These are phyloP conservation scores for Fusarium guadeloupense DNA, from an alignment of 2,329 filamentous ascomycete genomes.

Conservation along the genomic window DNA sequence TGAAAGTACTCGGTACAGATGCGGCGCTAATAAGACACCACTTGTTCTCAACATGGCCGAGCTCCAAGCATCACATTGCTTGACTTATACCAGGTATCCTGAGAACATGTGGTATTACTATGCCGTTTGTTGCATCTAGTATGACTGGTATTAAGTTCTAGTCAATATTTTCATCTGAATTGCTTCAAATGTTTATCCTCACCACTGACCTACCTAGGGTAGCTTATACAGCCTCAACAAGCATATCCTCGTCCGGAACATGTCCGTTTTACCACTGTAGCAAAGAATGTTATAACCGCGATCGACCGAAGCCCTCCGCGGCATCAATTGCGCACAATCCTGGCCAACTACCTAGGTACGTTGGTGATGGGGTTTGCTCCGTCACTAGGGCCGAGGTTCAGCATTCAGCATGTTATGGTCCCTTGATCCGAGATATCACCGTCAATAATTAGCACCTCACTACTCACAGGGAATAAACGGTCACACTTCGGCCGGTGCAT, in stretches of 20 bases:
- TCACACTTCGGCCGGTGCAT: slow-evolving; percentile 11
- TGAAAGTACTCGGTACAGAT: slow-evolving; percentile 25
- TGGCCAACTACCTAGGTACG: not conserved
- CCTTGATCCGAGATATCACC: slow-evolving; percentile 40
- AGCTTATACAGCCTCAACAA: not conserved
- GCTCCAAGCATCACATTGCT: slow-evolving; percentile 1
- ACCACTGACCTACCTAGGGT: slow-evolving; percentile 5
- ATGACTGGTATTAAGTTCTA: not conserved
- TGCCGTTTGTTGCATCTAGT: not conserved
- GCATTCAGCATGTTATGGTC: slow-evolving; percentile 21
- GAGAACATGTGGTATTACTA: not conserved
- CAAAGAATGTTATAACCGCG: slow-evolving; percentile 1
- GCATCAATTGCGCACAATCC: not conserved
- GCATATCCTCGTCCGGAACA: slow-evolving; percentile 20
- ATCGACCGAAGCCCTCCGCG: slow-evolving; percentile 10
- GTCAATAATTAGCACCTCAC: not conserved
- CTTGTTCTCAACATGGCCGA: slow-evolving; percentile 12
- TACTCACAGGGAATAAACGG: not conserved
- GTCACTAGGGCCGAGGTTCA: slow-evolving; percentile 40
- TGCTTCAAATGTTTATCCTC: not conserved
- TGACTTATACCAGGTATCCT: not conserved
- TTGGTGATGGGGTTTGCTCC: slow-evolving; percentile 13
- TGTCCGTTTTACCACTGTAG: slow-evolving; percentile 11
- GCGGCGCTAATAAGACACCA: slow-evolving; percentile 14
- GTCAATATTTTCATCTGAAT: not conserved